Percentiles rank a stretch among this genome's conserved stretches.
These are phyloP conservation scores for Mycotypha africana DNA, from an alignment of 371 early-diverging fungal genomes.

Conservation along the genomic window DNA sequence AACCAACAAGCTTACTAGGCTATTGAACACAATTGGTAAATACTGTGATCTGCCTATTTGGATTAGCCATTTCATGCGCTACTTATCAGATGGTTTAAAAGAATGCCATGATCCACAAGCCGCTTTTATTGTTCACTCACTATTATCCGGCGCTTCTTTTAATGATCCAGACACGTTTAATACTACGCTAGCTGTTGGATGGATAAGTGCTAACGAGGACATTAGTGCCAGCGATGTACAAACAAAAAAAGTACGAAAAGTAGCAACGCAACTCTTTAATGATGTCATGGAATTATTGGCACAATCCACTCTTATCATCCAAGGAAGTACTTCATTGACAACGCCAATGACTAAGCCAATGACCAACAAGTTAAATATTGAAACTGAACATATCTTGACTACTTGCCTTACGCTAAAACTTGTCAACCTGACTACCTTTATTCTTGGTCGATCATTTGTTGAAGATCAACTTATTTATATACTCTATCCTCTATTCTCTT, in stretches of 20 bases:
- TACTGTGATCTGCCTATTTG: slow-evolving; percentile 36
- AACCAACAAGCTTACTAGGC: slow-evolving; percentile 14
- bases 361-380: slow-evolving; percentile 7
- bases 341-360: slow-evolving; percentile 1
- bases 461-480: slow-evolving; percentile 45
- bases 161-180: neutral
- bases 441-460: slow-evolving; percentile 14
- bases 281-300: slow-evolving; percentile 16
- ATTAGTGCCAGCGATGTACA: no score
- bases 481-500: slow-evolving; percentile 54
- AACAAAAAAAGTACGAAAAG: no score
- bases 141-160: slow-evolving; percentile 35
- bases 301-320: slow-evolving; percentile 2
- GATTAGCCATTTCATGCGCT: slow-evolving; percentile 40
- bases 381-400: slow-evolving; percentile 20
- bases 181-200: neutral
- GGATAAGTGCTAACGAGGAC: neutral
- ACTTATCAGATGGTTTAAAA: slow-evolving; percentile 17
- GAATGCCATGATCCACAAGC: slow-evolving; percentile 37
- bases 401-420: slow-evolving; percentile 29
- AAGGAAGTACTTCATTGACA: neutral
- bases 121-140: slow-evolving; percentile 39
- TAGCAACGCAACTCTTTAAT: neutral
- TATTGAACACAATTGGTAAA: slow-evolving; percentile 47
- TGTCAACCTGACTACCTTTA: slow-evolving; percentile 18